Evolutionary conservation across 176 grass and related monocot species (phyloP), one percentile per base, ranked within the genome.

Genomic region (Triticum urartu): DNA sequence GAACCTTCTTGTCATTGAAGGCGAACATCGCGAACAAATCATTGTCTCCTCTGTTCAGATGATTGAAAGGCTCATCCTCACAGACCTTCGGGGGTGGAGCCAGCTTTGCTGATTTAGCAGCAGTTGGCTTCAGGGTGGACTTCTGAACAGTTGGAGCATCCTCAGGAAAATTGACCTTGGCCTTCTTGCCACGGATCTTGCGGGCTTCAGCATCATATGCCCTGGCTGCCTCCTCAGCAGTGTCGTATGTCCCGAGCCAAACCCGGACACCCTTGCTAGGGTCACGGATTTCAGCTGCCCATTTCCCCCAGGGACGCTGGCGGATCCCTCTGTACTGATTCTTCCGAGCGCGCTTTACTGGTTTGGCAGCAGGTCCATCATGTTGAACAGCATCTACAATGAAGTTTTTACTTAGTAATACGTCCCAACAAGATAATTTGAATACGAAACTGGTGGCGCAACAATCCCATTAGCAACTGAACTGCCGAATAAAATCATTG

Each of bases 191-290:
- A 42, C 94, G 91, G 74, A 96, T 96, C 60, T 90, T 88, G 25
- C 91, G 89, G 28, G 93, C 93, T 68, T 92, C 91, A 84, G 86
- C 91, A 59, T 95, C 93, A 45, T 95, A 95, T 79, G 93, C 93
- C 72, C 93, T 90, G 32, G 94, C 91, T 58, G 94, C 94, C 68
- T 88, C 94, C 87, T 92, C 94, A n/a, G 92, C 77, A 4, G 94
- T 97, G 65, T 86, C 84, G 90, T 92, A 97, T 67, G 94, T 97
- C 79, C 94, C 94, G 62, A 97, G 94, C 94, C 94, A 97, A 62
- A 97, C 94, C 36, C 94, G 91, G 36, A 95, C 89, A 36, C 93
- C 93, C 87, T 95, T 95, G 80, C 81, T 90, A 84, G 93, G 93
- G 50, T 94, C 93, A 24, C 93, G 86, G 75, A 94, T 94, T 86